Evolutionary conservation across 2,329 filamentous ascomycete species (phyloP), one percentile per base, ranked within the genome.

Genomic region (Nothophoma quercina): DNA sequence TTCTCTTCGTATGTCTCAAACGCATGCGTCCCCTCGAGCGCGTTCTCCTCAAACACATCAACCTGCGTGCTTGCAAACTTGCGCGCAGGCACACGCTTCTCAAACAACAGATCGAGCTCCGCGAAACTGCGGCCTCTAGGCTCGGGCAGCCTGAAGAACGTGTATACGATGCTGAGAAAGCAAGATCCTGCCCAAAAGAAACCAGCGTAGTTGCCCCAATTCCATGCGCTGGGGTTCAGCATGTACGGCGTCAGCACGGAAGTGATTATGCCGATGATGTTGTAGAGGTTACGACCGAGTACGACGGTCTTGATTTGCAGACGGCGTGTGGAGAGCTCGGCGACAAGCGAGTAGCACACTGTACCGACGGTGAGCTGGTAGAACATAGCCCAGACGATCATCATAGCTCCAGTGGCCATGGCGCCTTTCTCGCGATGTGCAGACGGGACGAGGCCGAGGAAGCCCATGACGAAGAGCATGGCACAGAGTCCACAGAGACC

Each of bases 271-370:
- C 85, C 88, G 34, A 93, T 89, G 42, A 96, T 78, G 67, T 95
- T 93, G 80, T 79, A 81, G 10, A 91, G 78, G 63, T 91, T 90
- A 48, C 92, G 88, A 1, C 89, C 91, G 2, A 96, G 83, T 1
- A 95, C 92, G 18, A 96, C 89, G 0, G 93, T 96, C 79, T 96
- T 96, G 78, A 96, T 93, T 69, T 93, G 89, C 26, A 97, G 81
- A 2, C 92, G 84, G 12, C 90, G 85, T 0, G 91, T 91, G 0
- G 91, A 92, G 18, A 96, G 76, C 72, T 96, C 92, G 1, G 89
- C 85, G 4, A 96, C 92, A 9, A 96, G 83, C 0, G 91, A 95
- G 77, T 96, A 96, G 74, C 89, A 91, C 7, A 96, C 91, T 0
- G 92, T 95, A 30, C 92, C 92, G 40, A 96, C 91, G 0, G 90